These are phyloP conservation scores for Chalaropsis thielavioides DNA, from an alignment of 2,329 filamentous ascomycete species.

Conservation along the genomic window DNA sequence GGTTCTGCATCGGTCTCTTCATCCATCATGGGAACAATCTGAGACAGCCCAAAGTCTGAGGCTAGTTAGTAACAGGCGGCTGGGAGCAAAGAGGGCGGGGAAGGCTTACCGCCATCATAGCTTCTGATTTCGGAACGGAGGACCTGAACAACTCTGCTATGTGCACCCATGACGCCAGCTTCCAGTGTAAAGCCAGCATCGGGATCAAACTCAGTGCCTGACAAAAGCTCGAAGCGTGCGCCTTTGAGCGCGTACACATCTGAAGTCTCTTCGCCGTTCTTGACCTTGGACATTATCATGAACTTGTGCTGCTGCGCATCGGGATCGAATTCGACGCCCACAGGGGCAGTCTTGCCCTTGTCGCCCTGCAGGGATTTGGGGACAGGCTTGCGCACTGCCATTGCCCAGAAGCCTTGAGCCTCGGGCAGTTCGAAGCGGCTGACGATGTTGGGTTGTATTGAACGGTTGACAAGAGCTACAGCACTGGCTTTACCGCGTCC, in stretches of 20 bases:
- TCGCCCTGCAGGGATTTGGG: constrained; percentile 39
- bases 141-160: constrained; percentile 73
- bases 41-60: constrained; percentile 70
- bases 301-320: constrained; percentile 59
- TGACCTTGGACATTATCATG: constrained; percentile 66
- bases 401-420: constrained; percentile 67
- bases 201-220: constrained; percentile 80
- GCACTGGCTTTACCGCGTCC: constrained; percentile 53
- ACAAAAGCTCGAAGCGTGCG: constrained; percentile 57
- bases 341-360: constrained; percentile 34
- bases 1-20: constrained; percentile 76
- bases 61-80: constrained; percentile 18
- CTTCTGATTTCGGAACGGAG: constrained; percentile 74
- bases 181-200: constrained; percentile 78
- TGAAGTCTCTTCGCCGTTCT: constrained; percentile 59
- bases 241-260: constrained; percentile 64
- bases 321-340: constrained; percentile 36
- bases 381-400: constrained; percentile 53
- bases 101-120: constrained; percentile 67
- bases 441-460: constrained; percentile 59
- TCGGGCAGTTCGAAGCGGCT: constrained; percentile 58
- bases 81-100: constrained; percentile 18
- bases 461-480: constrained; percentile 61
- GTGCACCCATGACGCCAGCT: constrained; percentile 66
- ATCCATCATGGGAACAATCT: constrained; percentile 86